These are phyloP conservation scores for Leptomonas seymouri DNA, from an alignment of 208 protist species.

Conservation along the genomic window DNA sequence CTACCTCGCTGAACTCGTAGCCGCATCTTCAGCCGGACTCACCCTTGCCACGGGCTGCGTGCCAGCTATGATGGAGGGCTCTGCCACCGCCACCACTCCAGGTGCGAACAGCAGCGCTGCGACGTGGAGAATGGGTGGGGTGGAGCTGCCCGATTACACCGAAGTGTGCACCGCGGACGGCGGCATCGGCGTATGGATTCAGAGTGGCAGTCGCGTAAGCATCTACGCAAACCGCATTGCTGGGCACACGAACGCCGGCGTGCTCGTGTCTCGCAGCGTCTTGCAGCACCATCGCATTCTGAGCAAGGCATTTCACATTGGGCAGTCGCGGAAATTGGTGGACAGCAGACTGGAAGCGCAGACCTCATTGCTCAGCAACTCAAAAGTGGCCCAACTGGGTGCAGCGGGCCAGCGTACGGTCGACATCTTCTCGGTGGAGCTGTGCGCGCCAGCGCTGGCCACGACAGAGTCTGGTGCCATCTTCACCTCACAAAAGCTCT, in stretches of 20 bases:
- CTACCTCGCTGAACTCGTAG: conserved; percentile 58
- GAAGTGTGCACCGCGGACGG: conserved; percentile 67
- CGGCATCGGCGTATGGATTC: conserved; percentile 81
- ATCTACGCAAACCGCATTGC: conserved; percentile 55
- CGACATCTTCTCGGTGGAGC: conserved; percentile 35
- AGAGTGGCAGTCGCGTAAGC: conserved; percentile 60
- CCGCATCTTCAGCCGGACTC: conserved; percentile 53
- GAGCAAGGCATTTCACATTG: conserved; percentile 37
- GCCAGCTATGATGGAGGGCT: conserved; percentile 29
- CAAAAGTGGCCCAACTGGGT: not conserved
- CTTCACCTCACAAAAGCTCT: conserved; percentile 47
- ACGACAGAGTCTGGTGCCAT: conserved; percentile 34
- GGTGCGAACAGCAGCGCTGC: not conserved
- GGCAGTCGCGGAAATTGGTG: not conserved
- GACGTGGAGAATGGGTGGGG: conserved; percentile 32
- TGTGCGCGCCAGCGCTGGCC: conserved; percentile 39
- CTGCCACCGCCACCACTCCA: not conserved
- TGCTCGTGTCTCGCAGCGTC: conserved; percentile 56
- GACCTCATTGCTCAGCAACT: not conserved
- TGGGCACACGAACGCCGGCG: conserved; percentile 59
- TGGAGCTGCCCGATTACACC: conserved; percentile 52
- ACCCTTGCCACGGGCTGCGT: conserved; percentile 51
- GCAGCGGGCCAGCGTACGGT: not conserved
- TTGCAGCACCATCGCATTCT: conserved; percentile 56
- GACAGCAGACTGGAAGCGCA: conserved; percentile 11